Conservation (phyloP, 192 early-diverging fungal genomes). For the Backusella circina region DNA sequence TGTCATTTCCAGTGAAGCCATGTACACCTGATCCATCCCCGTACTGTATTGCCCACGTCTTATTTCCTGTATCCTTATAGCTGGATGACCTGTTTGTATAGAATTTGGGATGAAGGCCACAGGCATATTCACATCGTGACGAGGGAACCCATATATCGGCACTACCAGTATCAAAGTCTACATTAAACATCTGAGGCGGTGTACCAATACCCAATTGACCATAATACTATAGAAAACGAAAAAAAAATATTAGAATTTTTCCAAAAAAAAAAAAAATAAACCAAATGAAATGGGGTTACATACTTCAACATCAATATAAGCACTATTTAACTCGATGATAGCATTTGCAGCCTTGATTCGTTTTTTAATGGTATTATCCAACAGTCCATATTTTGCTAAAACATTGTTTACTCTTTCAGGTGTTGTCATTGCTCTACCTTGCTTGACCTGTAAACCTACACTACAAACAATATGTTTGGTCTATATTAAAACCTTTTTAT, state of each 20-base stretch:
- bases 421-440: conserved; percentile 1
- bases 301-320: conserved; percentile 18
- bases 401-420: conserved; percentile 12
- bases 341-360: neutral
- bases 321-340: neutral
- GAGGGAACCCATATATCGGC: conserved; percentile 59
- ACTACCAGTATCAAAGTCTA: conserved; percentile 70
- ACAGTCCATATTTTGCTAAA: conserved; percentile 15
- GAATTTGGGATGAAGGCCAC: conserved; percentile 23
- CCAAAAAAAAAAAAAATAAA: neutral
- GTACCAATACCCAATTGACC: conserved; percentile 59
- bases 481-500: neutral
- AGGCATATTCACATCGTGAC: conserved; percentile 21
- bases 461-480: neutral
- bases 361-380: neutral
- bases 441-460: neutral
- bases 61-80: conserved; percentile 17
- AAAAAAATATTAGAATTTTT: neutral
- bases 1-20: conserved; percentile 40
- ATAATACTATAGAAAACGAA: conserved; percentile 24
- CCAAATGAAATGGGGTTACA: neutral
- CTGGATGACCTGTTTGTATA: conserved; percentile 22
- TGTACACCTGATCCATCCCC: conserved; percentile 38
- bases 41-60: conserved; percentile 35
- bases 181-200: conserved; percentile 59